Evolutionary conservation across 352 stramenopile genomes (phyloP).

Genomic region (Paralagenidium karlingii): DNA sequence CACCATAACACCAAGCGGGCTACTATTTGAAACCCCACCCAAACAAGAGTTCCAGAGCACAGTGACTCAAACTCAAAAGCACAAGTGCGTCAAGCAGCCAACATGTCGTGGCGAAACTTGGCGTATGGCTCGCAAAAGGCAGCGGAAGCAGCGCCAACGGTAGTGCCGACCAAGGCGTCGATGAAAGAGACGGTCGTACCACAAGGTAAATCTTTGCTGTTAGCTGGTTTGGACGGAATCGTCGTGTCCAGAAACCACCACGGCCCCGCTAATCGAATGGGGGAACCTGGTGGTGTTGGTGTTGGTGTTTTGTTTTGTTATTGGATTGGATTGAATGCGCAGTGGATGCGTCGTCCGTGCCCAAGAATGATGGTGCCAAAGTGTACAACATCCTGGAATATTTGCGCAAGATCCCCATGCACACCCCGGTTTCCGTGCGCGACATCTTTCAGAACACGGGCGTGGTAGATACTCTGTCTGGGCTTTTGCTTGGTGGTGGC

Average conservation of each 20-base stretch:
- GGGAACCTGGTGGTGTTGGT: not conserved
- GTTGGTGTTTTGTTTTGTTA: not conserved
- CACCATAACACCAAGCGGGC: no score
- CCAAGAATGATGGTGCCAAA: conserved; percentile 77
- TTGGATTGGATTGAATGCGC: not conserved
- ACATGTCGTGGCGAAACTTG: conserved; percentile 72
- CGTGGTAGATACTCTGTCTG: conserved; percentile 30
- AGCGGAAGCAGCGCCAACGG: conserved; percentile 46
- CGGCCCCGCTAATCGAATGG: no score
- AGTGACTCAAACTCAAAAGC: no score
- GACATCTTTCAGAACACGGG: conserved; percentile 78
- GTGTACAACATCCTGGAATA: conserved; percentile 84
- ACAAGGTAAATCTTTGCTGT: conserved; percentile 20
- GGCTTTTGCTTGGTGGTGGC: not conserved
- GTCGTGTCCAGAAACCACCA: no score
- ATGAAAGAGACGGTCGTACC: conserved; percentile 43
- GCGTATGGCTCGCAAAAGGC: conserved; percentile 68
- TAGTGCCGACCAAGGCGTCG: conserved; percentile 30
- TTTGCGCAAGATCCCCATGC: conserved; percentile 66
- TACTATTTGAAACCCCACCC: no score
- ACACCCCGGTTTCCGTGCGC: conserved; percentile 47
- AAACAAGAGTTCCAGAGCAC: no score
- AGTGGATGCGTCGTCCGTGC: conserved; percentile 69
- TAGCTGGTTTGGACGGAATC: no score
- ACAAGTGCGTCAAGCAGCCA: no score